phyloP scores from a whole-genome alignment of 225 moss, liverwort and hornwort genomes.

The Pleurozium schreberi region DNA sequence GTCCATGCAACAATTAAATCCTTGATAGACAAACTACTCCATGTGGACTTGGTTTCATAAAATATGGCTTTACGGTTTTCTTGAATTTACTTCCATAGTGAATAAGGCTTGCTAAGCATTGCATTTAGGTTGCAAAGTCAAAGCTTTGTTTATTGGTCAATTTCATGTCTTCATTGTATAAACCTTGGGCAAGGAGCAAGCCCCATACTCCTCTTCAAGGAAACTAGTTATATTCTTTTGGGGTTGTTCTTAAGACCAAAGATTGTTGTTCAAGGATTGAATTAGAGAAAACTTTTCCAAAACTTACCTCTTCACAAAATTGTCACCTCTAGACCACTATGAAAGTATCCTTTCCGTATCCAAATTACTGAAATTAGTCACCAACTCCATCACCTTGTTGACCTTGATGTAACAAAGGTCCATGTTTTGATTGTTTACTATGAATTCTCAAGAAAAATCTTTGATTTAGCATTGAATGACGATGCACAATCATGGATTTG shows the following conservation, averaged over 20 bases:
- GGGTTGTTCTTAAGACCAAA: fast-evolving
- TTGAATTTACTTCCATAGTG: too few relatives aligned
- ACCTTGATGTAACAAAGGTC: background rate
- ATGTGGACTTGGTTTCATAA: too few relatives aligned
- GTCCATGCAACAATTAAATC: too few relatives aligned
- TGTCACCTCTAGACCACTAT: background rate
- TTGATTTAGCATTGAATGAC: background rate
- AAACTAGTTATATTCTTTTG: background rate
- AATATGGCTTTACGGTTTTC: too few relatives aligned
- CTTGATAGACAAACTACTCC: too few relatives aligned
- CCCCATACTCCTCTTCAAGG: too few relatives aligned
- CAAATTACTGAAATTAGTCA: too few relatives aligned
- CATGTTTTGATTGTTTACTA: background rate
- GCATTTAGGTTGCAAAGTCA: too few relatives aligned
- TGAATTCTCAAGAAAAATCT: background rate
- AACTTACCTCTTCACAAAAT: background rate
- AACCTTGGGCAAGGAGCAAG: background rate
- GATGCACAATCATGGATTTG: background rate
- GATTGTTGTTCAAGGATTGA: background rate
- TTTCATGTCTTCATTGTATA: too few relatives aligned
- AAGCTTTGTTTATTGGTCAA: too few relatives aligned
- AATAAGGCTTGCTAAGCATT: too few relatives aligned
- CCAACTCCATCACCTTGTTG: background rate
- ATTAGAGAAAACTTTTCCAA: fast-evolving
- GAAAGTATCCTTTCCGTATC: background rate